phyloP scores from a whole-genome alignment of 805 yeast species.

The Candida mattraensis region DNA sequence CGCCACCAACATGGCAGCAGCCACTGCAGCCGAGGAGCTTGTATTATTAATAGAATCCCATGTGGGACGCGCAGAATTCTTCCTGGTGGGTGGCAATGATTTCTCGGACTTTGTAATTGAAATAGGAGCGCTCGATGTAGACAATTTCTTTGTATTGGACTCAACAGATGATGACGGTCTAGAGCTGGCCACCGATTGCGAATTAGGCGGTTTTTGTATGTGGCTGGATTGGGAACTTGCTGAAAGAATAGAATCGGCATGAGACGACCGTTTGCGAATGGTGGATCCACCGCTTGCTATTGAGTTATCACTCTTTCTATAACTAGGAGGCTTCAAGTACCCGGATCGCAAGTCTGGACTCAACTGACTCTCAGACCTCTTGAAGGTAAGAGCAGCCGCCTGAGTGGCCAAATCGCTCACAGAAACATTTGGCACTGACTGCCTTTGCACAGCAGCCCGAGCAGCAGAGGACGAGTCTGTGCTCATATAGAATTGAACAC shows the following conservation, averaged over 20 bases:
- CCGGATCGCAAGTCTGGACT: no score
- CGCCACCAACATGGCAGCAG: constrained; percentile 38
- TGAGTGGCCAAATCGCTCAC: constrained; percentile 20
- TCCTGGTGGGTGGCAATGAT: constrained; percentile 1
- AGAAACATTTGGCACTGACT: constrained; percentile 8
- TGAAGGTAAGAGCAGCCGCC: constrained; percentile 28
- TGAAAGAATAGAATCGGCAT: constrained; percentile 1
- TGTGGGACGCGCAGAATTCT: constrained; percentile 10
- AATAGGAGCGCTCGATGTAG: no score
- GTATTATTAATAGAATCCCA: constrained; percentile 31
- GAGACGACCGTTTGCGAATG: constrained; percentile 2
- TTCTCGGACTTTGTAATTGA: no score
- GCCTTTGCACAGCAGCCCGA: constrained; percentile 14
- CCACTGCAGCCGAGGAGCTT: constrained; percentile 34
- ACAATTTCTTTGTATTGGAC: constrained; percentile 7
- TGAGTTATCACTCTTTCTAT: no score
- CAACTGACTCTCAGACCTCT: constrained; percentile 18
- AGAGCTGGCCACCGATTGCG: constrained; percentile 5
- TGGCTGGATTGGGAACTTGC: constrained; percentile 3
- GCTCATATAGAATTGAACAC: no score
- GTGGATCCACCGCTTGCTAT: no score
- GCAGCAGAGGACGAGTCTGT: constrained; percentile 15
- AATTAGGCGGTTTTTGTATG: constrained; percentile 1
- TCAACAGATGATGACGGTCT: constrained; percentile 7
- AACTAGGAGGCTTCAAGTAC: no score